Evolutionary conservation across 805 yeast species (phyloP).

Genomic region (Candida hungchunana): DNA sequence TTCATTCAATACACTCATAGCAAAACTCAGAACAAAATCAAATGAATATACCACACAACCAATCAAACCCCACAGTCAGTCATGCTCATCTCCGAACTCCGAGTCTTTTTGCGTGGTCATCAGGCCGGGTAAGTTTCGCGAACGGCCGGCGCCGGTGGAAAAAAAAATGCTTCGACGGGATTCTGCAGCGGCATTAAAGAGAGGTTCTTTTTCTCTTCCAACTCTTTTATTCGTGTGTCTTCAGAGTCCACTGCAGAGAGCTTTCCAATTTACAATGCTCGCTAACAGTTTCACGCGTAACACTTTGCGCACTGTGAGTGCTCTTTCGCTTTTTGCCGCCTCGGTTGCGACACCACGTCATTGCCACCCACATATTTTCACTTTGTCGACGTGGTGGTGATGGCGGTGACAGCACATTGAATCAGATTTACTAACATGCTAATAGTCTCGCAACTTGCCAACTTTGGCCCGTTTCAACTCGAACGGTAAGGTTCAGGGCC

Average conservation of each 20-base stretch:
- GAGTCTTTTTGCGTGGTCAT: no score
- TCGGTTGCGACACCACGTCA: background rate
- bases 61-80: no score
- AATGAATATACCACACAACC: background rate
- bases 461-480: slow-evolving; percentile 42
- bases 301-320: slow-evolving; percentile 26
- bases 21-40: no score
- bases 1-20: no score
- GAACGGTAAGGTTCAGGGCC: slow-evolving; percentile 40
- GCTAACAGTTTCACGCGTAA: slow-evolving; percentile 24
- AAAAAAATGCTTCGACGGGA: slow-evolving; percentile 15
- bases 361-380: slow-evolving; percentile 1
- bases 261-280: slow-evolving; percentile 20
- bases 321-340: background rate
- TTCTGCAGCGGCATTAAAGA: slow-evolving; percentile 8
- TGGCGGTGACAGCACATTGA: background rate
- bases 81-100: no score
- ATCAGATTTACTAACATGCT: slow-evolving; percentile 13
- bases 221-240: background rate
- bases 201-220: no score
- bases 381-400: background rate
- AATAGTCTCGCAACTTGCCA: slow-evolving; percentile 26
- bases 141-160: slow-evolving; percentile 6
- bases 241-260: slow-evolving; percentile 1
- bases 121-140: no score